Evolutionary conservation across 2,329 filamentous ascomycete genomes (phyloP), one percentile per base, ranked within the genome.

Genomic region (Geosmithia flava): DNA sequence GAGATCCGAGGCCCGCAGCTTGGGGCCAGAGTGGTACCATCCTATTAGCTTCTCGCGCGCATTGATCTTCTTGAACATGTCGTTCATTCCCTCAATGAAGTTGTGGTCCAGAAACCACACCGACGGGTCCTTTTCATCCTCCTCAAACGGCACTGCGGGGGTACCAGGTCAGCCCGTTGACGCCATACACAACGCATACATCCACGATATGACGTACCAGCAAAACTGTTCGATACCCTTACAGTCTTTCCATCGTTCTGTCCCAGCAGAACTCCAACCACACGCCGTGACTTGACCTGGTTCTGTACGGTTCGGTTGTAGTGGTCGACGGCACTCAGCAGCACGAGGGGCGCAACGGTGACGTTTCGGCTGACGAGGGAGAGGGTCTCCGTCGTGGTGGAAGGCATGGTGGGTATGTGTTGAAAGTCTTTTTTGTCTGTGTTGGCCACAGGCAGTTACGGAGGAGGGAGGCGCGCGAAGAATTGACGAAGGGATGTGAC

Each of bases 1-100:
- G 56, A 98, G 73, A 74, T 98, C 93, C 44, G 93, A 96, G 49
- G 90, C 91, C 63, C 93, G 83, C 61, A 98, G 76, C 76, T 97
- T 98, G 40, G 93, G 93, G 42, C 93, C 93, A 19, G 93, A 95
- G 70, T 98, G 93, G 69, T 98, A 98, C 93, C 93, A 98, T 62
- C 93, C 93, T 76, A 98, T 94, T 66, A 98, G 78, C 81, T 97
- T 97, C 74, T 98, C 93, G 54, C 87, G 78, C 52, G 93, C 93
- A 72, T 98, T 98, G 76, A 98, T 90, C 73, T 97, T 97, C 76
- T 98, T 98, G 79, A 98, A 98, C 93, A 98, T 98, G 68, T 97
- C 93, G 71, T 93, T 95, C 93, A 98, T 98, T 58, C 85, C 87
- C 70, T 98, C 93, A 67, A 98, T 87, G 62, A 96, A 98, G 78